Percentiles rank a stretch among this genome's conserved stretches.
These are phyloP conservation scores for Penicillium ochrochloron DNA, from an alignment of 495 filamentous ascomycete genomes.

Conservation along the genomic window DNA sequence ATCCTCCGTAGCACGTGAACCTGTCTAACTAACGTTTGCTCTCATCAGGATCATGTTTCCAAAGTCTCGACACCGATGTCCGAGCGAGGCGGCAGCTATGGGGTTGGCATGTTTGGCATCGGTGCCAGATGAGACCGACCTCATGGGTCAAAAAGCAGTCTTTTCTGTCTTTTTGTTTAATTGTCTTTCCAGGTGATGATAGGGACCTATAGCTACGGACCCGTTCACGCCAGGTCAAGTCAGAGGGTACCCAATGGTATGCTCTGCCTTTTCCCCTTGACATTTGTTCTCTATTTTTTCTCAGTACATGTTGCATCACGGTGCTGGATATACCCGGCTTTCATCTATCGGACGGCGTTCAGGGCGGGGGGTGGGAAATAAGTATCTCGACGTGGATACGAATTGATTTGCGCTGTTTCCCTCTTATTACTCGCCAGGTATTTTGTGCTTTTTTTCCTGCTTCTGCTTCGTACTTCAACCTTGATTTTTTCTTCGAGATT, in stretches of 20 bases:
- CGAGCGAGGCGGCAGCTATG: conserved; percentile 52
- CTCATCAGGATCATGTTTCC: conserved; percentile 47
- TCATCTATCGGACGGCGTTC: conserved; percentile 54
- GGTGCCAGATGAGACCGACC: conserved; percentile 45
- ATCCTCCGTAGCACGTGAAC: neutral
- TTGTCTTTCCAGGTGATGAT: conserved; percentile 6
- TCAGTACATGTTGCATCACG: conserved; percentile 58
- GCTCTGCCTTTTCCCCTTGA: too few species aligned
- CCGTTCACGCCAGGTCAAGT: too few species aligned
- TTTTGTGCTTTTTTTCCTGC: conserved; percentile 24
- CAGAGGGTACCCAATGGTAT: too few species aligned
- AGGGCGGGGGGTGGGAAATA: conserved; percentile 32
- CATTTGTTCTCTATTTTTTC: conserved; percentile 32
- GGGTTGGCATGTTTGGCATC: conserved; percentile 54
- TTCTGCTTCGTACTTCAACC: conserved; percentile 8
- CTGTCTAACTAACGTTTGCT: conserved; percentile 6
- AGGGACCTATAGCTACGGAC: too few species aligned
- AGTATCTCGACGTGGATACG: conserved; percentile 33
- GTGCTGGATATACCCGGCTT: conserved; percentile 62
- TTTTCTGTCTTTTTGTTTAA: conserved; percentile 21
- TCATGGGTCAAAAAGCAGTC: conserved; percentile 27
- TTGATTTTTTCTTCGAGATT: conserved; percentile 20
- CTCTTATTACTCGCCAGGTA: conserved; percentile 14
- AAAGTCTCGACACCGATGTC: conserved; percentile 50
- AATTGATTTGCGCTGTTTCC: conserved; percentile 27